Evolutionary conservation across 2,329 filamentous ascomycete species (phyloP), one percentile per base, ranked within the genome.

Genomic region (Xylogone sp.): DNA sequence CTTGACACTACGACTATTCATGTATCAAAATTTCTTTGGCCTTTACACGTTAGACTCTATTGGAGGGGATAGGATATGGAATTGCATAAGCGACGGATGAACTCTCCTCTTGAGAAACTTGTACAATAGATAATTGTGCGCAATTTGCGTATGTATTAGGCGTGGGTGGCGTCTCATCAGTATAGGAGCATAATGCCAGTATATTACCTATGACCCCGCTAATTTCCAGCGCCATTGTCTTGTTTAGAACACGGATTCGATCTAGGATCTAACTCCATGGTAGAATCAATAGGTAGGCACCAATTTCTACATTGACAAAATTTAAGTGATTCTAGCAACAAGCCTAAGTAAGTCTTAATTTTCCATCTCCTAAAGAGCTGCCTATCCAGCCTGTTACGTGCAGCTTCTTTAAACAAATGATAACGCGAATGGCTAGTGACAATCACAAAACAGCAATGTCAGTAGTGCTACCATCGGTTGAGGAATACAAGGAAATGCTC

Each of bases 21-120:
- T 64, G 62, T 65, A 66, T 56, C 55, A 62, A 59, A 62, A 63
- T 48, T 49, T 56, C 57, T 42, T 57, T 55, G 53, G 46, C 34
- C 52, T 55, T 59, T 61, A 57, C 61, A 62, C 59, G 53, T 62
- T 63, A 66, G 57, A 65, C 57, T 62, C 54, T 49, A 60, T 57
- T 58, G 59, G n/a, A n/a, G 57, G 62, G 59, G 56, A 55, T 49
- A 56, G 59, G 54, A 58, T 39, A 39, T 39, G n/a, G 34, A 18
- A 39, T 39, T 66, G 64, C 65, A 68, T 67, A 58, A 66, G 62
- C 62, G 65, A 65, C 56, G 63, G 59, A 63, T 59, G 57, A 65
- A 62, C 63, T 66, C 65, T 64, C 62, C 65, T 66, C 65, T 52
- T 53, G 48, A 57, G 51, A 53, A 54, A 51, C 58, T 54, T 66